Conservation (phyloP, 2,329 filamentous ascomycete genomes). For the Lecanosticta acicola region DNA sequence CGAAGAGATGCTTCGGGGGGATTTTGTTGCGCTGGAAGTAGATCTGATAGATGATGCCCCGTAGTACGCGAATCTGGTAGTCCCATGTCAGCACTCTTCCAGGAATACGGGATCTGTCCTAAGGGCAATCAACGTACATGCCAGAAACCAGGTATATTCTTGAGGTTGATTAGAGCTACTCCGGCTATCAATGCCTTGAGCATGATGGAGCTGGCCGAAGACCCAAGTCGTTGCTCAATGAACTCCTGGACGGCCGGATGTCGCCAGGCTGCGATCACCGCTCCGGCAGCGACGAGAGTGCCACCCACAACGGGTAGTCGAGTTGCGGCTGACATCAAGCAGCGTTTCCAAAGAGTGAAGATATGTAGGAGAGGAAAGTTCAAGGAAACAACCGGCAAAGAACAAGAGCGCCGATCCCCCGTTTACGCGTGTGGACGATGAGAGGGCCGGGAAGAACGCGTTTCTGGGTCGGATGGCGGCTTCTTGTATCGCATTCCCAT, state of each 20-base stretch:
- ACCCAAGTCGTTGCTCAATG: slow-evolving; percentile 21
- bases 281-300: slow-evolving; percentile 4
- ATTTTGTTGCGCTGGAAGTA: slow-evolving; percentile 38
- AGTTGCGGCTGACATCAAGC: slow-evolving; percentile 7
- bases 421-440: neutral
- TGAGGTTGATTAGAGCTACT: slow-evolving; percentile 61
- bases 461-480: neutral
- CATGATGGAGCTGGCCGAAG: slow-evolving; percentile 18
- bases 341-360: neutral
- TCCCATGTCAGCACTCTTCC: neutral
- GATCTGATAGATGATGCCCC: slow-evolving; percentile 43
- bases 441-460: neutral
- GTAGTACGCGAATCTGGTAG: slow-evolving; percentile 42
- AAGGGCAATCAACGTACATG: slow-evolving; percentile 48
- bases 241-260: slow-evolving; percentile 27
- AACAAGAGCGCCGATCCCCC: neutral
- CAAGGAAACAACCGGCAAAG: neutral
- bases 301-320: slow-evolving; percentile 5
- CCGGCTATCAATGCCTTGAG: slow-evolving; percentile 20
- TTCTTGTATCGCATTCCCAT: too few relatives aligned
- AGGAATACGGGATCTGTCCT: neutral
- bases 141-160: slow-evolving; percentile 70
- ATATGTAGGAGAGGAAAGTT: neutral
- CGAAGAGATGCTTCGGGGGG: slow-evolving; percentile 61
- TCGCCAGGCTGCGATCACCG: slow-evolving; percentile 3